Conservation (phyloP, 345 rosid genomes). For the Populus ilicifolia region DNA sequence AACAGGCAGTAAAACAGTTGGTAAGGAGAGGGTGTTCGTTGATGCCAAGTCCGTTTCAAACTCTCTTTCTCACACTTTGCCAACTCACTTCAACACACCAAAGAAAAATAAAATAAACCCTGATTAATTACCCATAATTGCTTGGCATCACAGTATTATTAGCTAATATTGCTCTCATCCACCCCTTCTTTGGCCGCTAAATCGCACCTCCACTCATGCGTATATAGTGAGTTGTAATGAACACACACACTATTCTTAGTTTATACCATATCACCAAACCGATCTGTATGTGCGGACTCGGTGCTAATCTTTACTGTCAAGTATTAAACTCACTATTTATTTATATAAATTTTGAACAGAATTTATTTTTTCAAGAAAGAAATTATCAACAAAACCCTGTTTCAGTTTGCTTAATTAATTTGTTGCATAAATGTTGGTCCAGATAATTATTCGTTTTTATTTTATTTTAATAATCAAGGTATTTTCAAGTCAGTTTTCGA, state of each 20-base stretch:
- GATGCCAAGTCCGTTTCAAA: conserved; percentile 53
- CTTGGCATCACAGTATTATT: neutral
- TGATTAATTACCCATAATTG: neutral
- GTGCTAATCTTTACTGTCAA: too few species aligned
- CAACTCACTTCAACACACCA: conserved; percentile 41
- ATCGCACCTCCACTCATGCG: conserved; percentile 20
- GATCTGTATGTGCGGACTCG: neutral
- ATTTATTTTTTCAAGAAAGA: too few species aligned
- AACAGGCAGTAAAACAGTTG: conserved; percentile 16
- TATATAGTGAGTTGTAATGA: neutral
- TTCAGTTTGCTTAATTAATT: too few species aligned
- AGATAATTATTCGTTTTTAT: too few species aligned
- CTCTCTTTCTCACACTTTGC: conserved; percentile 73
- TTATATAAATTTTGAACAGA: too few species aligned
- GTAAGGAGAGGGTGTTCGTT: conserved; percentile 23
- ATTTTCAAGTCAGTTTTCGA: too few species aligned
- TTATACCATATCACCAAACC: neutral
- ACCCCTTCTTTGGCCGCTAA: conserved; percentile 17
- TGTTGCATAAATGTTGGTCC: too few species aligned
- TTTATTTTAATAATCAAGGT: too few species aligned
- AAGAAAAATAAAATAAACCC: neutral
- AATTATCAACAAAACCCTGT: too few species aligned
- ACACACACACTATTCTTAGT: neutral
- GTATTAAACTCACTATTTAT: too few species aligned
- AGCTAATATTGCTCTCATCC: neutral